Evolutionary conservation across 345 rosid genomes (phyloP).

Genomic region (Salix dunnii): DNA sequence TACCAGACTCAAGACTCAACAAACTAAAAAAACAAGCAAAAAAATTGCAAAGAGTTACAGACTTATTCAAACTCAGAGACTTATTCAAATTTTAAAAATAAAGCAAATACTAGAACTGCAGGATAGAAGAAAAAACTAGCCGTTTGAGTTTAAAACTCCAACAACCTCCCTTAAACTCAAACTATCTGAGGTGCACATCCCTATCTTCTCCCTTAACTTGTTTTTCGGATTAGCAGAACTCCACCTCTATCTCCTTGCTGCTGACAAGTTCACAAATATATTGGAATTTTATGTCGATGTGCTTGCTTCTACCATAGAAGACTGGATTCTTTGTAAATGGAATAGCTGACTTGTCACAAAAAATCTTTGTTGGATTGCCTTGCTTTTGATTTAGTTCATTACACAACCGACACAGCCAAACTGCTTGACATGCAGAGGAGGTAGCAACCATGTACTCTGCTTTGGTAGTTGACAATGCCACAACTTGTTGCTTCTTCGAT

Average conservation of each 20-base stretch:
- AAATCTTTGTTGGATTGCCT: background rate
- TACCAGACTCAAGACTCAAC: no score
- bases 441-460: constrained; percentile 3
- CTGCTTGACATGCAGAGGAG: background rate
- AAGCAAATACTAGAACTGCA: no score
- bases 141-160: background rate
- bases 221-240: background rate
- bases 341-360: constrained; percentile 5
- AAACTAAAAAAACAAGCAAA: no score
- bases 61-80: no score
- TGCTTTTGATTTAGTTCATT: background rate
- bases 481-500: constrained; percentile 7
- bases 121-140: no score
- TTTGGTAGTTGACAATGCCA: constrained; percentile 6
- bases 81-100: no score
- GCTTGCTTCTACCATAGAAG: background rate
- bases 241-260: background rate
- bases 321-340: constrained; percentile 2
- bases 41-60: no score
- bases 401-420: background rate
- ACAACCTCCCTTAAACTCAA: background rate
- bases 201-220: background rate
- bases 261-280: background rate
- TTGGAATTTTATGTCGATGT: constrained; percentile 10
- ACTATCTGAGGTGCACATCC: background rate